These are phyloP conservation scores for Candida morakotiae DNA, from an alignment of 805 yeast genomes.

Conservation along the genomic window DNA sequence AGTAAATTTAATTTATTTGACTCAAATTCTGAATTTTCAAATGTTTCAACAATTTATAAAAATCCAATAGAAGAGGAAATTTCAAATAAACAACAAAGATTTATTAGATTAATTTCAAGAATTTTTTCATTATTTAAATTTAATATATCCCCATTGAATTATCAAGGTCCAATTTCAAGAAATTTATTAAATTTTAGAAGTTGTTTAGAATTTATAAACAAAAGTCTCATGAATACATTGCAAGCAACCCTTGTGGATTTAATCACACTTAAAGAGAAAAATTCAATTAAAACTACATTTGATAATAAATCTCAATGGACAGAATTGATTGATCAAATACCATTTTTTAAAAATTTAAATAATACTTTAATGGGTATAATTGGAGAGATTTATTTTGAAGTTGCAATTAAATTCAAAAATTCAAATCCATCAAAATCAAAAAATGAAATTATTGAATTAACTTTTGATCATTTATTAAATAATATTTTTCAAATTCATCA, in stretches of 20 bases:
- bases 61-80: constrained; percentile 16
- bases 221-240: constrained; percentile 49
- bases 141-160: constrained; percentile 43
- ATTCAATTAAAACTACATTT: constrained; percentile 44
- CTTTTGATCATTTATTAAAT: constrained; percentile 31
- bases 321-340: constrained; percentile 49
- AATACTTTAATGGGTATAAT: constrained; percentile 63
- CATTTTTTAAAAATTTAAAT: constrained; percentile 55
- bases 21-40: constrained; percentile 26
- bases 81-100: constrained; percentile 29
- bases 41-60: constrained; percentile 31
- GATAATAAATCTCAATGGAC: constrained; percentile 53
- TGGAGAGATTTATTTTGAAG: constrained; percentile 50
- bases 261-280: constrained; percentile 43
- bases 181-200: constrained; percentile 65
- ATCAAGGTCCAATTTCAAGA: constrained; percentile 69
- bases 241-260: constrained; percentile 49
- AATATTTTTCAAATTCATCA: constrained; percentile 34
- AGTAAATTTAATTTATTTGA: constrained; percentile 39
- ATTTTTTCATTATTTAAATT: constrained; percentile 33
- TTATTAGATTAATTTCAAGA: constrained; percentile 31
- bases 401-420: constrained; percentile 25
- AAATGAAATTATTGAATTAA: constrained; percentile 21
- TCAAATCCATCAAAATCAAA: constrained; percentile 16
- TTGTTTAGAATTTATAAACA: constrained; percentile 49